Evolutionary conservation across 2,329 filamentous ascomycete species (phyloP).

Genomic region (Clonostachys rosea): DNA sequence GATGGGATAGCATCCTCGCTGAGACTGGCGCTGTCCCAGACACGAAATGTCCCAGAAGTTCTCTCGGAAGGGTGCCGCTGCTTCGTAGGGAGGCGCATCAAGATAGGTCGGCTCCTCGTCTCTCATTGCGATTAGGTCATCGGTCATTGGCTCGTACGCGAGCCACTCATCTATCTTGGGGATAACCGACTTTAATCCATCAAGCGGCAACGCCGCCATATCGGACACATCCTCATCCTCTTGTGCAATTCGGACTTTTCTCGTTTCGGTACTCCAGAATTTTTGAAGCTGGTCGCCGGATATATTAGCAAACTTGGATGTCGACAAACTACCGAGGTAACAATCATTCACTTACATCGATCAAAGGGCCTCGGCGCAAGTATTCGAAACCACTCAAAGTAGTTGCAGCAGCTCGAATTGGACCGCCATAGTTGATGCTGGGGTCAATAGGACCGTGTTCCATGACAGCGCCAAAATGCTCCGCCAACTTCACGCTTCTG

Average conservation of each 20-base stretch:
- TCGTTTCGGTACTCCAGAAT: slow-evolving; percentile 17
- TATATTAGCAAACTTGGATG: background rate
- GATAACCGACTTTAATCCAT: slow-evolving; percentile 11
- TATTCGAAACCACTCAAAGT: slow-evolving; percentile 27
- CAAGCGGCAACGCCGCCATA: slow-evolving; percentile 10
- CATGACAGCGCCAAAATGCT: slow-evolving; percentile 25
- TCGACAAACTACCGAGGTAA: too few relatives aligned
- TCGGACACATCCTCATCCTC: background rate
- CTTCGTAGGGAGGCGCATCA: slow-evolving; percentile 13
- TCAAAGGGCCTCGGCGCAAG: slow-evolving; percentile 20
- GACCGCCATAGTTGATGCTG: slow-evolving; percentile 2
- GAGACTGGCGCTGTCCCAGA: slow-evolving; percentile 16
- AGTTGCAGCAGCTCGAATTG: background rate
- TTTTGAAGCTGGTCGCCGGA: slow-evolving; percentile 13
- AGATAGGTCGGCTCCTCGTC: slow-evolving; percentile 6
- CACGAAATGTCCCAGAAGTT: slow-evolving; percentile 23
- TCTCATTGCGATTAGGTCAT: slow-evolving; percentile 7
- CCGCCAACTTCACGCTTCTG: slow-evolving; percentile 25
- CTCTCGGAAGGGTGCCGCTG: slow-evolving; percentile 11
- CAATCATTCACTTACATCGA: slow-evolving; percentile 7
- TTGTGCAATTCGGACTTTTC: slow-evolving; percentile 2
- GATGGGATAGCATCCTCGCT: slow-evolving; percentile 20
- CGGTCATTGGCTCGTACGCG: slow-evolving; percentile 5
- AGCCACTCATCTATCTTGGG: slow-evolving; percentile 14
- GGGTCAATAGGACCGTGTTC: slow-evolving; percentile 15